Evolutionary conservation across 1,284 basidiomycete genomes (phyloP).

Genomic region (Quambalaria eucalypti): DNA sequence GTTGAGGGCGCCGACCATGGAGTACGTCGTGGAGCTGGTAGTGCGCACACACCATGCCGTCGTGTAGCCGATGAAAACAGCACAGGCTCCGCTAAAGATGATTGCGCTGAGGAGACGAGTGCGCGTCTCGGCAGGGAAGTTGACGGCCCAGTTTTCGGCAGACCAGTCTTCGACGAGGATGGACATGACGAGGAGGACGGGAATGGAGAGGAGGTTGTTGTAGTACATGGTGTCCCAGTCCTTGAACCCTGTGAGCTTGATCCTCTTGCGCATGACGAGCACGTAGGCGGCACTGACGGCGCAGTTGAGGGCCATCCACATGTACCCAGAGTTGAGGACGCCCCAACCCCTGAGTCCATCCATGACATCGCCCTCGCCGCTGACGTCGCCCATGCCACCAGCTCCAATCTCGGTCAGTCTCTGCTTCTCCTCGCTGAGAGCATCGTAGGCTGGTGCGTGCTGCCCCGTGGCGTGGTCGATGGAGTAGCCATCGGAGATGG

Average conservation of each 20-base stretch:
- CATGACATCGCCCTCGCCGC: slow-evolving; percentile 20
- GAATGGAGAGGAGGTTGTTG: slow-evolving; percentile 92
- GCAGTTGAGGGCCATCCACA: slow-evolving; percentile 96
- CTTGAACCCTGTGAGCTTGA: slow-evolving; percentile 94
- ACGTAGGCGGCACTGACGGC: slow-evolving; percentile 83
- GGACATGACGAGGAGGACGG: slow-evolving; percentile 74
- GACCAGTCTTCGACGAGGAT: slow-evolving; percentile 86
- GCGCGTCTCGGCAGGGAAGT: slow-evolving; percentile 81
- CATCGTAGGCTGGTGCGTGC: slow-evolving; percentile 14
- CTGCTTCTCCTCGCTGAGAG: slow-evolving; percentile 21
- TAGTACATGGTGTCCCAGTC: slow-evolving; percentile 99
- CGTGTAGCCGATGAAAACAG: slow-evolving; percentile 93
- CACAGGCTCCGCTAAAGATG: slow-evolving; percentile 88
- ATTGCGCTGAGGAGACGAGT: slow-evolving; percentile 75
- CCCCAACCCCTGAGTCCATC: slow-evolving; percentile 25
- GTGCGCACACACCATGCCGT: slow-evolving; percentile 97
- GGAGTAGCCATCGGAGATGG: slow-evolving; percentile 15
- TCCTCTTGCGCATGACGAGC: slow-evolving; percentile 90
- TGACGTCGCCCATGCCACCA: slow-evolving; percentile 11
- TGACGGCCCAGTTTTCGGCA: slow-evolving; percentile 63
- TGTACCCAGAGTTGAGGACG: slow-evolving; percentile 58
- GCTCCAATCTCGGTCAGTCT: slow-evolving; percentile 18
- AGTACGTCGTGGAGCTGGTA: slow-evolving; percentile 95
- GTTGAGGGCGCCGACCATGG: slow-evolving; percentile 97
- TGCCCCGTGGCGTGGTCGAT: slow-evolving; percentile 16